These are phyloP conservation scores for Apiospora pterosperma DNA, from an alignment of 2,329 filamentous ascomycete species.

Conservation along the genomic window DNA sequence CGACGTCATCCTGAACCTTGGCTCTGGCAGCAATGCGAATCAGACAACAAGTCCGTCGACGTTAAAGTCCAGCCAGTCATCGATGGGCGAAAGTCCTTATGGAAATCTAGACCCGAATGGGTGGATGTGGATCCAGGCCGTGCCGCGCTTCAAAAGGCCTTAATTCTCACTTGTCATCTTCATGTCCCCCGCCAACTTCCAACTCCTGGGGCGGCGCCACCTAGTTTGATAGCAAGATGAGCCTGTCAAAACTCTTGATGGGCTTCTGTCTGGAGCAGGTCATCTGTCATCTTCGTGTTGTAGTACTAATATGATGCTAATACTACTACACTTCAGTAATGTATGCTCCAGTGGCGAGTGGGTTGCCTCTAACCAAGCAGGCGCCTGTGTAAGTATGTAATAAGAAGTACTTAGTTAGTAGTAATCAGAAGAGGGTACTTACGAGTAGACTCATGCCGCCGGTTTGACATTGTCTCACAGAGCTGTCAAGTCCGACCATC, in stretches of 20 bases:
- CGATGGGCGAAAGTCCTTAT: not conserved
- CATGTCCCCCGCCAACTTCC: not conserved
- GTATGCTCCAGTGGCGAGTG: not conserved
- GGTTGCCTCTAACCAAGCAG: not conserved
- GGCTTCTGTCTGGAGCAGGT: not conserved
- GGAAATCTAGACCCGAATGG: not conserved
- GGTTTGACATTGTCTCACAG: constrained; percentile 1
- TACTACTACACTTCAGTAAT: not conserved
- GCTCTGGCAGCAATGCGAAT: not conserved
- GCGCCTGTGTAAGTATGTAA: not conserved
- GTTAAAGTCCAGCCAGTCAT: not conserved
- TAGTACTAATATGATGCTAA: not conserved
- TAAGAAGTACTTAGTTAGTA: not conserved
- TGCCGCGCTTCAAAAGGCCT: not conserved
- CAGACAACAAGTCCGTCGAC: not conserved
- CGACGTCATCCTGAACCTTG: not conserved
- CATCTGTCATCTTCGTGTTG: not conserved
- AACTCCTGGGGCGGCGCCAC: not conserved
- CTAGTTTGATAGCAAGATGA: not conserved
- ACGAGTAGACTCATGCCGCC: not conserved
- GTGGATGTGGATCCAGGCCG: not conserved
- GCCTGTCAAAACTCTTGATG: not conserved
- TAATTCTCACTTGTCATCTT: not conserved
- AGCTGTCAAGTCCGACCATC: not conserved
- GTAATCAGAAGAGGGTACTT: not conserved